Percentiles rank a stretch among this genome's conserved stretches.
These are phyloP conservation scores for Carex kokanica DNA, from an alignment of 176 grass and related monocot species.

Conservation along the genomic window DNA sequence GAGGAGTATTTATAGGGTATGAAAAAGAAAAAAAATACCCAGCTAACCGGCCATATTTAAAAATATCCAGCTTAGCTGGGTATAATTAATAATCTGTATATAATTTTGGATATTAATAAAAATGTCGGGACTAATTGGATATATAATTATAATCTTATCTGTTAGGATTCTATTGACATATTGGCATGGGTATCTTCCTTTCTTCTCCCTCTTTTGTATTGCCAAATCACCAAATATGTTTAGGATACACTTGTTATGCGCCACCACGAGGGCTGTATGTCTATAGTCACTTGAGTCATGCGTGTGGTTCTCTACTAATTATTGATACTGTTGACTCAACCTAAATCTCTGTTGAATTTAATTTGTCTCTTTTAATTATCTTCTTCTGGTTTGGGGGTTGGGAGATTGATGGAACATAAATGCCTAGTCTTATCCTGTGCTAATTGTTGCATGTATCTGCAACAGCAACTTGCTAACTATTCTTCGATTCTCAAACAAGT, in stretches of 20 bases:
- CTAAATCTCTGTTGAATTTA: neutral
- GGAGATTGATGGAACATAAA: neutral
- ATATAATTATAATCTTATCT: neutral
- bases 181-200: neutral
- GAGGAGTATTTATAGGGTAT: no score
- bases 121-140: neutral
- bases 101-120: no score
- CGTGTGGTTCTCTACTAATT: neutral
- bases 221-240: neutral
- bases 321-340: conserved; percentile 9
- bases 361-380: neutral
- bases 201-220: neutral
- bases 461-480: neutral
- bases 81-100: no score
- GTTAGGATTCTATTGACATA: neutral
- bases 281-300: neutral
- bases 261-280: neutral
- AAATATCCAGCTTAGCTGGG: no score
- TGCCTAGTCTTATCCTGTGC: neutral
- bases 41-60: no score
- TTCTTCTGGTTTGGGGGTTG: neutral
- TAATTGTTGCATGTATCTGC: neutral
- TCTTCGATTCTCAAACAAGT: neutral
- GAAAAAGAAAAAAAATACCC: no score
- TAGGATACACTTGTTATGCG: neutral